A percentile compares a stretch with the other conserved stretches of the same genome.
Evolutionary conservation across 805 yeast genomes (phyloP).

Genomic region (Saturnispora silvae): DNA sequence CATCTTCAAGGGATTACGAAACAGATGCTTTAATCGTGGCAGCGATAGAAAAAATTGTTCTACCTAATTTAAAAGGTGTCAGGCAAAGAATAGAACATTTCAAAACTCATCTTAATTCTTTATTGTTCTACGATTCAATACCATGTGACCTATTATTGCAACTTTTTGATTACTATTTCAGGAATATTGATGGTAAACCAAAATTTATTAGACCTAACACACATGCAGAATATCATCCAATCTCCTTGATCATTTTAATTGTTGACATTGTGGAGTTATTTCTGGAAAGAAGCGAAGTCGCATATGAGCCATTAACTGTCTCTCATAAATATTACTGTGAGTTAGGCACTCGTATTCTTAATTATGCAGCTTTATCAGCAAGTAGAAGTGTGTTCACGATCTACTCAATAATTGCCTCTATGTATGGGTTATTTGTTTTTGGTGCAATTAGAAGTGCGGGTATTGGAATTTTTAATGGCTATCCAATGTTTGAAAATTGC

Average conservation of each 20-base stretch:
- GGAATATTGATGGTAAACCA: neutral
- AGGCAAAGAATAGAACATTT: conserved; percentile 10
- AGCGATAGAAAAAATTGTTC: conserved; percentile 3
- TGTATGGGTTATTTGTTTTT: conserved; percentile 10
- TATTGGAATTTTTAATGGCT: conserved; percentile 7
- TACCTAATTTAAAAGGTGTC: conserved; percentile 7
- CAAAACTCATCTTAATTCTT: conserved; percentile 6
- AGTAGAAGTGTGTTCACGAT: conserved; percentile 7
- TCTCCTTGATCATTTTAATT: conserved; percentile 10
- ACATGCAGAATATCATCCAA: conserved; percentile 8
- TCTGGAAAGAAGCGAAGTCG: neutral
- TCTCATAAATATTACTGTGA: conserved; percentile 6
- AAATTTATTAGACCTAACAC: conserved; percentile 9
- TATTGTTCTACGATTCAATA: conserved; percentile 4
- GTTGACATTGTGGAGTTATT: conserved; percentile 9
- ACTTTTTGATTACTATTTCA: conserved; percentile 9
- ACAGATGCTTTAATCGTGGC: neutral
- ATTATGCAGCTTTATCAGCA: conserved; percentile 9
- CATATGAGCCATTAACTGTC: conserved; percentile 1
- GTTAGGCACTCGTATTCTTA: conserved; percentile 8
- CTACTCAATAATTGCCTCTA: conserved; percentile 8
- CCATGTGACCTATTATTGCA: conserved; percentile 8
- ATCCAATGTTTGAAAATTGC: conserved; percentile 10
- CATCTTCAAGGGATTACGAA: neutral
- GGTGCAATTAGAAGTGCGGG: conserved; percentile 11